Conservation (phyloP, 495 filamentous ascomycete species). For the Cudoniella acicularis region DNA sequence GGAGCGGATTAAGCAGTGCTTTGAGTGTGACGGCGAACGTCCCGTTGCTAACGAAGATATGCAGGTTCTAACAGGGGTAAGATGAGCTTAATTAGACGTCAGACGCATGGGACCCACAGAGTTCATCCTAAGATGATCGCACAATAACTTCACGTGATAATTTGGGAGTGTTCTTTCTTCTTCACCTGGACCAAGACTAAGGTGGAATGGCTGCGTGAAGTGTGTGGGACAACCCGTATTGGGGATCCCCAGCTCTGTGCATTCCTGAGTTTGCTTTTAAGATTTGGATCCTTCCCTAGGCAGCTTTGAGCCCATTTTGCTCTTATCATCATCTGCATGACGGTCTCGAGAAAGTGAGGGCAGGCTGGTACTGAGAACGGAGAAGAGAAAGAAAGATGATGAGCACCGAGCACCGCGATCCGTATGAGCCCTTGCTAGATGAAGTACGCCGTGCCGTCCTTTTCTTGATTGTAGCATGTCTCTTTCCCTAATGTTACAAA, state of each 20-base stretch:
- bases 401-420: no score
- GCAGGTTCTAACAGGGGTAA: background rate
- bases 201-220: background rate
- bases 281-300: no score
- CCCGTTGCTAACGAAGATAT: background rate
- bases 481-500: no score
- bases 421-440: no score
- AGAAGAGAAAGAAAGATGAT: no score
- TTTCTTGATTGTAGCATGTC: no score
- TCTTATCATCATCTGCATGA: no score
- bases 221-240: background rate
- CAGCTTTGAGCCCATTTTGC: no score
- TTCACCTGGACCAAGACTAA: background rate
- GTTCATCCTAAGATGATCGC: background rate
- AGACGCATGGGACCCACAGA: background rate
- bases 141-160: background rate
- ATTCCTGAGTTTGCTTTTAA: background rate
- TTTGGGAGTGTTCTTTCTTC: background rate
- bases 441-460: no score
- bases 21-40: background rate
- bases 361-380: no score
- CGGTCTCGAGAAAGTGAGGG: no score
- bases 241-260: background rate
- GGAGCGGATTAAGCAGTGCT: background rate
- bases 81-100: background rate